Percentiles rank a stretch among this genome's conserved stretches.
Evolutionary conservation across 352 stramenopile genomes (phyloP).

Genomic region (Phytophthora sojae): DNA sequence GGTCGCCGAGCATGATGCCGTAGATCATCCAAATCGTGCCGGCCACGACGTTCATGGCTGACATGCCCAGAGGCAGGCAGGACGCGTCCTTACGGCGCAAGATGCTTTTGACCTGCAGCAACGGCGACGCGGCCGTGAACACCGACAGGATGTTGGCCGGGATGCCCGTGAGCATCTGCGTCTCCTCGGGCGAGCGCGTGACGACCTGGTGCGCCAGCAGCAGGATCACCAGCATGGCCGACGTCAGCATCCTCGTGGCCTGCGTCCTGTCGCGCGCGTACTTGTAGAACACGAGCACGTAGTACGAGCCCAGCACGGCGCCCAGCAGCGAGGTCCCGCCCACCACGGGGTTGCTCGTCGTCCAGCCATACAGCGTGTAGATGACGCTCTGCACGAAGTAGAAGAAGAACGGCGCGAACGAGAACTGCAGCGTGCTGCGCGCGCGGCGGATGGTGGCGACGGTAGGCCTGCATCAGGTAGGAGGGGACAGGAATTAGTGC

Average conservation of each 20-base stretch:
- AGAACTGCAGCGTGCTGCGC: slow-evolving; percentile 78
- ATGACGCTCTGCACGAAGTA: slow-evolving; percentile 88
- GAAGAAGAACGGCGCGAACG: slow-evolving; percentile 87
- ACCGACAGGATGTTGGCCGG: slow-evolving; percentile 79
- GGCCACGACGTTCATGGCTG: slow-evolving; percentile 78
- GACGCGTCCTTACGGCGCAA: slow-evolving; percentile 71
- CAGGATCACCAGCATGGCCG: slow-evolving; percentile 56
- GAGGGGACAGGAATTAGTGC: background rate
- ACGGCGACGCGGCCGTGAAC: slow-evolving; percentile 69
- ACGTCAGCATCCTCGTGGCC: slow-evolving; percentile 49
- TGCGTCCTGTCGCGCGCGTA: slow-evolving; percentile 56
- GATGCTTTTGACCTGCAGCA: slow-evolving; percentile 78
- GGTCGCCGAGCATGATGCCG: slow-evolving; percentile 68
- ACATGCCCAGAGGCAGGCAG: slow-evolving; percentile 79
- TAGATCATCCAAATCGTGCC: slow-evolving; percentile 76
- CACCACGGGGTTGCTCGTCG: slow-evolving; percentile 70
- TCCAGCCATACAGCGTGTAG: slow-evolving; percentile 79
- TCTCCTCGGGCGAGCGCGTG: slow-evolving; percentile 49
- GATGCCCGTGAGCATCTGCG: slow-evolving; percentile 74
- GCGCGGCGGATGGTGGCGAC: slow-evolving; percentile 66
- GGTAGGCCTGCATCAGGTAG: slow-evolving; percentile 51
- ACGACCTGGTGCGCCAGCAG: slow-evolving; percentile 61
- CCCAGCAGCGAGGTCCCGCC: slow-evolving; percentile 64
- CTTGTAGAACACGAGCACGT: slow-evolving; percentile 77
- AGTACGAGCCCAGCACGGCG: slow-evolving; percentile 65